Percentiles rank a stretch among this genome's conserved stretches.
Evolutionary conservation across 1,284 basidiomycete species (phyloP).

Genomic region (Neonothopanus nambi): DNA sequence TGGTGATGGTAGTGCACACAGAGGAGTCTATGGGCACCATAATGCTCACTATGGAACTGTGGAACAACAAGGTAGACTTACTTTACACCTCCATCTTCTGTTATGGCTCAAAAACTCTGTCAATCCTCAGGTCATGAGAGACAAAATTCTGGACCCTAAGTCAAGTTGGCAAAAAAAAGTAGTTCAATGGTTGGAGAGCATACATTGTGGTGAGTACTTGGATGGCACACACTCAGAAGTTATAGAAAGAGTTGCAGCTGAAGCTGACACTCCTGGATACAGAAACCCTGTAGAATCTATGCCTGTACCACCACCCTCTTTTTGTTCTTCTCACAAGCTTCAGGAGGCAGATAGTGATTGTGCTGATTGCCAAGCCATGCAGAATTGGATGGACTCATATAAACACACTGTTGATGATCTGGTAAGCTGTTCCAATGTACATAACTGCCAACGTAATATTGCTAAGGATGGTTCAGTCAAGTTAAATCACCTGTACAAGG

Average conservation of each 20-base stretch:
- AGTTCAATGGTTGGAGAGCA: constrained; percentile 19
- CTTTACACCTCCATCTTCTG: constrained; percentile 33
- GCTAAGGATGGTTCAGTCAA: no score
- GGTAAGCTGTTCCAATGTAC: no score
- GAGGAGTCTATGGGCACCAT: constrained; percentile 28
- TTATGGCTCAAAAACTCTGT: constrained; percentile 30
- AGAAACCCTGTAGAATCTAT: constrained; percentile 12
- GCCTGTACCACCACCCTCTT: constrained; percentile 15
- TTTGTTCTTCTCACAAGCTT: background rate
- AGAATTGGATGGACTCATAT: constrained; percentile 7
- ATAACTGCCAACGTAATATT: no score
- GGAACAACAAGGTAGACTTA: constrained; percentile 34
- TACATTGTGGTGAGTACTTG: constrained; percentile 16
- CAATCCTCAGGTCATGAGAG: constrained; percentile 27
- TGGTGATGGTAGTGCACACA: constrained; percentile 23
- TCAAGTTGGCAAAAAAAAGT: constrained; percentile 19
- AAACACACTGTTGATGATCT: constrained; percentile 16
- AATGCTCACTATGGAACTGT: constrained; percentile 36
- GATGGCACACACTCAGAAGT: constrained; percentile 11
- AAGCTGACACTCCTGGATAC: background rate
- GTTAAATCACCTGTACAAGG: background rate
- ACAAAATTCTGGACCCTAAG: constrained; percentile 20
- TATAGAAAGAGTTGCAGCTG: background rate
- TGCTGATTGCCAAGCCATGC: background rate
- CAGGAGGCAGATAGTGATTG: background rate